Percentiles rank a stretch among this genome's conserved stretches.
Evolutionary conservation across 2,329 filamentous ascomycete species (phyloP).

Genomic region (Parastagonospora avenae): DNA sequence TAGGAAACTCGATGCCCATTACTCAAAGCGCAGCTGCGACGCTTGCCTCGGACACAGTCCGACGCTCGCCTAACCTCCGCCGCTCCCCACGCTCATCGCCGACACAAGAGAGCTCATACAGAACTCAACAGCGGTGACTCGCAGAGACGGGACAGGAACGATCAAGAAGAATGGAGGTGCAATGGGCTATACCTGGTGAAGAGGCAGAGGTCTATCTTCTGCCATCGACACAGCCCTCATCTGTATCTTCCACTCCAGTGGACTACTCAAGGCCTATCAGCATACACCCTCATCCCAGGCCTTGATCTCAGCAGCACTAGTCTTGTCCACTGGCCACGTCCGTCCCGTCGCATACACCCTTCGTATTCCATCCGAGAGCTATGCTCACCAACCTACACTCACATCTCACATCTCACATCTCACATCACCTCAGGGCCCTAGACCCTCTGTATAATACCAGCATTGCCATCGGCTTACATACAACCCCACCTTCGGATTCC

Average conservation of each 20-base stretch:
- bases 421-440: neutral
- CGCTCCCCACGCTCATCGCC: conserved; percentile 41
- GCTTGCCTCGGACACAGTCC: conserved; percentile 31
- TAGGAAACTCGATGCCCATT: conserved; percentile 31
- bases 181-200: conserved; percentile 41
- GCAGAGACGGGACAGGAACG: conserved; percentile 38
- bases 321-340: neutral
- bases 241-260: conserved; percentile 30
- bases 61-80: conserved; percentile 34
- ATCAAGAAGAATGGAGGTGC: conserved; percentile 43
- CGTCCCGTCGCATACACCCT: neutral
- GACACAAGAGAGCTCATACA: conserved; percentile 32
- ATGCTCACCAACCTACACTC: neutral
- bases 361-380: neutral
- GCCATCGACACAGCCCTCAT: conserved; percentile 32
- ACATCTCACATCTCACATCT: neutral
- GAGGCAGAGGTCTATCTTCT: conserved; percentile 43
- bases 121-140: conserved; percentile 37
- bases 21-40: conserved; percentile 37
- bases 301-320: too few relatives aligned
- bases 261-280: conserved; percentile 10
- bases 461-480: conserved; percentile 16
- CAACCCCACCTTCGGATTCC: conserved; percentile 1
- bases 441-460: conserved; percentile 19
- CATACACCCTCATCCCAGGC: neutral